Evolutionary conservation across 1,284 basidiomycete genomes (phyloP).

Genomic region (Wolfiporia cocos): DNA sequence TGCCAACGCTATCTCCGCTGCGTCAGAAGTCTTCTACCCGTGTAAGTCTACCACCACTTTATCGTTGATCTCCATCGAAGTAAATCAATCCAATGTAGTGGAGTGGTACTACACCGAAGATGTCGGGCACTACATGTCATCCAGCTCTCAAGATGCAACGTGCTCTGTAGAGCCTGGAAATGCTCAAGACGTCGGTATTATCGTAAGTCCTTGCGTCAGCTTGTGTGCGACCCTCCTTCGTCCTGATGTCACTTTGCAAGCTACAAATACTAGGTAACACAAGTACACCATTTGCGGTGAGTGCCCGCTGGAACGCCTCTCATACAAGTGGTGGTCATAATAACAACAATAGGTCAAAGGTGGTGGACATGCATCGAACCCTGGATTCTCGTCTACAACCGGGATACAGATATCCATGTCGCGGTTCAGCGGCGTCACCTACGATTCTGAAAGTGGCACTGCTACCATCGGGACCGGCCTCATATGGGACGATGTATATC

Average conservation of each 20-base stretch:
- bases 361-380: constrained; percentile 42
- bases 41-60: constrained; percentile 9
- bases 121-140: constrained; percentile 23
- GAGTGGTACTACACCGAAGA: constrained; percentile 16
- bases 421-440: constrained; percentile 35
- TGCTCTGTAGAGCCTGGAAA: constrained; percentile 22
- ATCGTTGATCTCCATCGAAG: background rate
- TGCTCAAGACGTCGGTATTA: constrained; percentile 20
- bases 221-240: too few relatives aligned
- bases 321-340: background rate
- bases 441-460: constrained; percentile 24
- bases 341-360: constrained; percentile 34
- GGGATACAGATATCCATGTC: constrained; percentile 47
- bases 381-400: constrained; percentile 42
- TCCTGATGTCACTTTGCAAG: constrained; percentile 19
- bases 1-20: constrained; percentile 3
- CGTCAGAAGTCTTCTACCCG: constrained; percentile 3
- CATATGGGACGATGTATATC: constrained; percentile 45
- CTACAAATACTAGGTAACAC: constrained; percentile 37
- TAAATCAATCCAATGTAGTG: constrained; percentile 5
- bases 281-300: constrained; percentile 33
- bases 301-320: constrained; percentile 2
- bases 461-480: constrained; percentile 42
- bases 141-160: constrained; percentile 17
- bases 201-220: constrained; percentile 19